phyloP scores from a whole-genome alignment of 108 stramenopile genomes.

The Stephanodiscus minutulus region DNA sequence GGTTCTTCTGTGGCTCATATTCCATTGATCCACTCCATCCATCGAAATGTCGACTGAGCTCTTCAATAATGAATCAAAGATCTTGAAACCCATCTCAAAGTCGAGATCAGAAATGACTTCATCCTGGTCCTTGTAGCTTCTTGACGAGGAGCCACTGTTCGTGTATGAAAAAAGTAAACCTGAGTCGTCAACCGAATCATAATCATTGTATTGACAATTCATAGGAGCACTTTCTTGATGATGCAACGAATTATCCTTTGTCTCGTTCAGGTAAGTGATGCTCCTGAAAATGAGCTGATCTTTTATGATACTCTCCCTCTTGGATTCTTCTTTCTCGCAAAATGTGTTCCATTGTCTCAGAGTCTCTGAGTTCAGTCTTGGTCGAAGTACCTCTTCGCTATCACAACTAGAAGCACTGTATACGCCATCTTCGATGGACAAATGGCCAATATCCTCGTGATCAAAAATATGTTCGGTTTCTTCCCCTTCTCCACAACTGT shows the following conservation, averaged over 20 bases:
- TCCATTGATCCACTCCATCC: no score
- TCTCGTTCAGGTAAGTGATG: conserved; percentile 11
- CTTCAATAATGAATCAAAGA: neutral
- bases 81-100: conserved; percentile 19
- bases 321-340: conserved; percentile 14
- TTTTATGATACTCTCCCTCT: conserved; percentile 7
- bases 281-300: conserved; percentile 25
- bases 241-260: neutral
- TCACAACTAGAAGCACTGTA: neutral
- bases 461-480: neutral
- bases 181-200: neutral
- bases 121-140: conserved; percentile 9
- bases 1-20: neutral
- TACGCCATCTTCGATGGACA: neutral
- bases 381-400: neutral
- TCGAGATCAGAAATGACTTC: conserved; percentile 20
- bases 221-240: neutral
- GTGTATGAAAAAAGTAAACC: conserved; percentile 22
- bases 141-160: conserved; percentile 20
- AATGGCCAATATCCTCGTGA: neutral
- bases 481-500: conserved; percentile 14
- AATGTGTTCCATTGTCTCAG: conserved; percentile 28
- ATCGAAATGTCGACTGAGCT: neutral
- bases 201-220: neutral
- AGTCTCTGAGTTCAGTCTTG: conserved; percentile 18